Evolutionary conservation across 23 red algal genomes (phyloP).

Genomic region (Gracilaria domingensis): DNA sequence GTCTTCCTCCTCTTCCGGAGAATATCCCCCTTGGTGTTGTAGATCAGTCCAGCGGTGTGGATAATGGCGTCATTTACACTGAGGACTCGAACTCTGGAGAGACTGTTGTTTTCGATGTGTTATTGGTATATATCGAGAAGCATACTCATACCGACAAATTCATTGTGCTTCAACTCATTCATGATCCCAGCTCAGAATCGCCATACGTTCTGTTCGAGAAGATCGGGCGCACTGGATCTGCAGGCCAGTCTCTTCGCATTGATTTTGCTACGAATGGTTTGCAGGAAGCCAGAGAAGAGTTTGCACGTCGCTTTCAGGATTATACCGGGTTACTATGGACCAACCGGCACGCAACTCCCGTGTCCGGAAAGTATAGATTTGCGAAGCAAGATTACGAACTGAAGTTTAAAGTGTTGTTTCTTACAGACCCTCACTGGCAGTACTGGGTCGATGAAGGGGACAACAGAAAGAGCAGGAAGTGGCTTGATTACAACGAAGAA

Average conservation of each 20-base stretch:
- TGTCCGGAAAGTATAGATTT: conserved; percentile 65
- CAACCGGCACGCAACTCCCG: conserved; percentile 11
- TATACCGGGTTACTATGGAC: conserved; percentile 58
- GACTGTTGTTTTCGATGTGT: conserved; percentile 54
- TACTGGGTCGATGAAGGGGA: conserved; percentile 86
- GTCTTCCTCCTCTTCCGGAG: neutral
- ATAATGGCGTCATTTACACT: conserved; percentile 51
- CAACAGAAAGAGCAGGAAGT: conserved; percentile 59
- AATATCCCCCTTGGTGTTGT: conserved; percentile 54
- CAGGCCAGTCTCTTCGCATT: conserved; percentile 48
- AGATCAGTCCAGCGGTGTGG: conserved; percentile 42
- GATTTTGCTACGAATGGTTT: conserved; percentile 37
- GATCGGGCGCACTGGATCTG: conserved; percentile 67
- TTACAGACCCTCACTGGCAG: conserved; percentile 56
- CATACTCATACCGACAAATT: conserved; percentile 64
- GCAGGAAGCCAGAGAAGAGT: conserved; percentile 42
- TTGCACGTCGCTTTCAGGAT: conserved; percentile 44
- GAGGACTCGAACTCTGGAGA: conserved; percentile 24
- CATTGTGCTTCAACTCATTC: conserved; percentile 75
- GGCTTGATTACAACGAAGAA: conserved; percentile 66
- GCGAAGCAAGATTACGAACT: conserved; percentile 55
- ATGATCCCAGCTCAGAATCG: conserved; percentile 1
- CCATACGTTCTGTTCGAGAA: conserved; percentile 57
- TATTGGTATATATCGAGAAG: conserved; percentile 56
- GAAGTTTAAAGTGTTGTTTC: conserved; percentile 23